Percentiles rank a stretch among this genome's conserved stretches.
phyloP scores from a whole-genome alignment of 495 filamentous ascomycete species.

The Amorphotheca resinae region DNA sequence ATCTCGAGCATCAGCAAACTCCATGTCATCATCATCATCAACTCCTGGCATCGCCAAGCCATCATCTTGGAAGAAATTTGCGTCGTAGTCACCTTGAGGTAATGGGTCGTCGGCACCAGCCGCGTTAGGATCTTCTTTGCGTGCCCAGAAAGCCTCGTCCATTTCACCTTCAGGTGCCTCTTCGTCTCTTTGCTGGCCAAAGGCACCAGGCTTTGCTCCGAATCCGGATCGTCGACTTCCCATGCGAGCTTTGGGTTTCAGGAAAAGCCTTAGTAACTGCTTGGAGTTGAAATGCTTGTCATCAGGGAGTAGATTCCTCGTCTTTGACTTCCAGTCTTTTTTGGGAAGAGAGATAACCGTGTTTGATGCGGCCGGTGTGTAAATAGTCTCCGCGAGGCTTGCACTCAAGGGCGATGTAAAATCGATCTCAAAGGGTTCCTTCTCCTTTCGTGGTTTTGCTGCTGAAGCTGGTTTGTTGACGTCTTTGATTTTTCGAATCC shows the following conservation, averaged over 20 bases:
- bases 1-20: slow-evolving; percentile 86
- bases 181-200: slow-evolving; percentile 32
- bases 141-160: slow-evolving; percentile 94
- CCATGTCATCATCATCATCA: slow-evolving; percentile 62
- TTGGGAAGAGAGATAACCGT: slow-evolving; percentile 74
- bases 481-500: slow-evolving; percentile 87
- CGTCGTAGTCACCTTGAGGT: slow-evolving; percentile 71
- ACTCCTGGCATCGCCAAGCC: slow-evolving; percentile 65
- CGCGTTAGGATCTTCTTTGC: slow-evolving; percentile 44
- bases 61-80: slow-evolving; percentile 96
- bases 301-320: slow-evolving; percentile 84
- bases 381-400: slow-evolving; percentile 63
- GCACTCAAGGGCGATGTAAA: slow-evolving; percentile 63
- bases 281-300: slow-evolving; percentile 97
- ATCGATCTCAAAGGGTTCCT: slow-evolving; percentile 91
- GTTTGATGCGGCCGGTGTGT: slow-evolving; percentile 72
- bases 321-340: slow-evolving; percentile 89
- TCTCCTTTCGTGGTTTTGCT: slow-evolving; percentile 67
- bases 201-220: slow-evolving; percentile 24
- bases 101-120: slow-evolving; percentile 30
- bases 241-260: slow-evolving; percentile 83
- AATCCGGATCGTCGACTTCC: slow-evolving; percentile 34
- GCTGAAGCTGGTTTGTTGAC: slow-evolving; percentile 46
- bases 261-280: slow-evolving; percentile 76
- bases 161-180: slow-evolving; percentile 59